Evolutionary conservation across 2,329 filamentous ascomycete species (phyloP).

Genomic region (Didymella segeticola): DNA sequence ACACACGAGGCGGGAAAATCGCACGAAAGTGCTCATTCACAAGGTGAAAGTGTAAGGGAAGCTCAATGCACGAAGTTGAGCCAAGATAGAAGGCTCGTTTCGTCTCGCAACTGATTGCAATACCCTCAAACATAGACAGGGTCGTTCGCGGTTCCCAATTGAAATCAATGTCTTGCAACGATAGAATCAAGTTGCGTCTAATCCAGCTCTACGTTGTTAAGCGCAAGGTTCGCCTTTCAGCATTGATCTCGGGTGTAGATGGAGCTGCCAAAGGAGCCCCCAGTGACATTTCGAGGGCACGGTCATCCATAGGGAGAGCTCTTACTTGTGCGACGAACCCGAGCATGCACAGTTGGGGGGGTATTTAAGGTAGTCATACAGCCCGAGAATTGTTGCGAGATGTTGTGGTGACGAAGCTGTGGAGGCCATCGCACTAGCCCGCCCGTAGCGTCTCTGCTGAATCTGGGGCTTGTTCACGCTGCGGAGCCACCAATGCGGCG

Average conservation of each 20-base stretch:
- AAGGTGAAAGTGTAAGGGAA: neutral
- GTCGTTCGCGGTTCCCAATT: neutral
- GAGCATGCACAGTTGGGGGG: neutral
- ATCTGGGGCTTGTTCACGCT: neutral
- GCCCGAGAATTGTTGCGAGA: neutral
- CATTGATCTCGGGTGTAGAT: neutral
- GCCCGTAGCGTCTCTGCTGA: slow-evolving; percentile 3
- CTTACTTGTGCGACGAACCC: neutral
- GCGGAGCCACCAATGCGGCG: neutral
- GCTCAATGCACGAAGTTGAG: neutral
- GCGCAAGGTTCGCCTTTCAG: neutral
- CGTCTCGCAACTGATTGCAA: neutral
- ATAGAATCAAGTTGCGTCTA: neutral
- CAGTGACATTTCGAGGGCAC: neutral
- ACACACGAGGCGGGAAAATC: neutral
- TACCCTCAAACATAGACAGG: neutral
- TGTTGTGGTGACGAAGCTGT: neutral
- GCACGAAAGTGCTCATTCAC: neutral
- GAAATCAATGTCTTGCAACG: neutral
- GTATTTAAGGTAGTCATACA: neutral
- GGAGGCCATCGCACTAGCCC: slow-evolving; percentile 2
- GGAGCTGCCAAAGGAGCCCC: neutral
- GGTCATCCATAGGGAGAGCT: neutral
- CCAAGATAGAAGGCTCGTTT: neutral
- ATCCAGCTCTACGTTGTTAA: neutral